phyloP scores from a whole-genome alignment of 176 grass and related monocot species.

The Bolboschoenus planiculmis region DNA sequence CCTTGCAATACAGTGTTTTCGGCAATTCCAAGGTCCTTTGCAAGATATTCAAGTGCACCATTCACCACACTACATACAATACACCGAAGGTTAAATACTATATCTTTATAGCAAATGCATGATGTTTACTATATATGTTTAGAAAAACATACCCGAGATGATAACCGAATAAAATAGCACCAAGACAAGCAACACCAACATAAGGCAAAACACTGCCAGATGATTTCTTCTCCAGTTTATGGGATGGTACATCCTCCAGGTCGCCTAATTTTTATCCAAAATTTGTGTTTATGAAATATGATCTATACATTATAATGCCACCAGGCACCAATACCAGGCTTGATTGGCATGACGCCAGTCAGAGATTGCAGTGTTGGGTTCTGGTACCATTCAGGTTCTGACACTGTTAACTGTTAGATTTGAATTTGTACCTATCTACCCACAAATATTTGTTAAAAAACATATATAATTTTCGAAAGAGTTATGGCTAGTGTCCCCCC shows the following conservation, averaged over 20 bases:
- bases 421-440: background rate
- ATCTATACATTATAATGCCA: background rate
- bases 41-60: conserved; percentile 80
- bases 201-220: conserved; percentile 85
- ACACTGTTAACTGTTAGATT: background rate
- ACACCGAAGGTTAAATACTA: conserved; percentile 8
- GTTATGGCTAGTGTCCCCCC: no score
- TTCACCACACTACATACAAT: conserved; percentile 83
- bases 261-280: conserved; percentile 42
- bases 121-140: background rate
- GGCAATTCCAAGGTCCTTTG: conserved; percentile 75
- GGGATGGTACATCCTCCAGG: conserved; percentile 45
- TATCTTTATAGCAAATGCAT: background rate
- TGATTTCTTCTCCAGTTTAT: conserved; percentile 61
- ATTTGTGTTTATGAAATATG: background rate
- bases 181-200: conserved; percentile 93
- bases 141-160: conserved; percentile 72
- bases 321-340: background rate
- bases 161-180: conserved; percentile 94
- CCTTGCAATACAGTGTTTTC: conserved; percentile 88
- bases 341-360: background rate
- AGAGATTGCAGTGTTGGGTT: background rate
- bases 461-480: background rate
- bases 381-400: background rate
- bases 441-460: background rate